Base-by-base conservation (phyloP, 2,329 filamentous ascomycete species). In the Domatiomyces catenatus region DNA sequence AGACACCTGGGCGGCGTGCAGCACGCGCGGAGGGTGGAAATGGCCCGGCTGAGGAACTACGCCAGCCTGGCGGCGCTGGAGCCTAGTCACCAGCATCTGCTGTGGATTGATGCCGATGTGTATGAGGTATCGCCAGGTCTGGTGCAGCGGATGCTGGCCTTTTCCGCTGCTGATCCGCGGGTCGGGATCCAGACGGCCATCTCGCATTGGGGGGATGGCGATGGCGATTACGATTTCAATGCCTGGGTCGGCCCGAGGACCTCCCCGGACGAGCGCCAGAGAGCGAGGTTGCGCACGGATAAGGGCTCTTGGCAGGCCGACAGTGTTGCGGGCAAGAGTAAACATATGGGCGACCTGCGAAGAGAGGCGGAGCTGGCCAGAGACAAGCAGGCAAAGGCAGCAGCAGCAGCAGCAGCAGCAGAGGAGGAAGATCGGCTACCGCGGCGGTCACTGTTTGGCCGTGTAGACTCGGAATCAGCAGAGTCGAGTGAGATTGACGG, bases 31-130 rank as follows among this genome's bases (percentile, higher is more conserved):
- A 39, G 49, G 19, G 42, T 28, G 12, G 49, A 54, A 20, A 50
- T 51, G 24, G 45, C 52, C 10, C 47, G 32, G 17, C 22, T 54
- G 28, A 17, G 52, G 15, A 54, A 54, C 24, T 54, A 51, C 42
- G 46, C 51, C 18, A 51, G 51, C 26, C 26, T 54, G 12, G 46
- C 19, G 17, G 42, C 52, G 8, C 20, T 54, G 17, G 7, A 2
- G 15, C 20, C 43, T 5, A 47, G 20, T 12, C 47, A 36, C 17
- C 15, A 46, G 20, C 47, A 51, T 17, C 32, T 54, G 22, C 17
- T 52, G n/a, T 54, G 52, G 52, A 26, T 52, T n/a, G 52, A 54
- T 28, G 45, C 52, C 3, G 52, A 54, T 47, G 43, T 52, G 6
- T 49, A 49, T 32, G 19, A 36, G 6, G 7, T 54, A 7, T 26